These are phyloP conservation scores for Cenchrus americanus DNA, from an alignment of 176 grass and related monocot species.

Conservation along the genomic window DNA sequence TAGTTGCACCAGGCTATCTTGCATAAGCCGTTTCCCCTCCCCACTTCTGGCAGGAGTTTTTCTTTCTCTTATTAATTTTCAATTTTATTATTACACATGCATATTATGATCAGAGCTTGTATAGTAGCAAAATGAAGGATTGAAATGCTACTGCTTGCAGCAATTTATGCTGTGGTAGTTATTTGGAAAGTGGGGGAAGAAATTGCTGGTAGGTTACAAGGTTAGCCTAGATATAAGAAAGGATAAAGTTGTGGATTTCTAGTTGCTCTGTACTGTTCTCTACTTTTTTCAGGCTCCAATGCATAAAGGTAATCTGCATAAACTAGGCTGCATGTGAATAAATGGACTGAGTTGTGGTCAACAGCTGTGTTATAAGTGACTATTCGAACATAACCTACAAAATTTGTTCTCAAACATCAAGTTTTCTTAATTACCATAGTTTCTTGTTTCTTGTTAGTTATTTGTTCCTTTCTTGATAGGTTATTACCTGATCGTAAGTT, in stretches of 20 bases:
- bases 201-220: neutral
- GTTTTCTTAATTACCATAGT: constrained; percentile 17
- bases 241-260: neutral
- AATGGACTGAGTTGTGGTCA: neutral
- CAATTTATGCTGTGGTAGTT: neutral
- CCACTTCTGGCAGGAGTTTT: neutral
- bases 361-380: neutral
- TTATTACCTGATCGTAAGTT: constrained; percentile 93
- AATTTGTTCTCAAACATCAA: neutral
- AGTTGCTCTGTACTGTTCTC: neutral
- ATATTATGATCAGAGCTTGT: neutral
- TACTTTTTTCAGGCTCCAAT: neutral
- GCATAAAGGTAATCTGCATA: neutral
- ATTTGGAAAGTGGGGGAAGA: neutral
- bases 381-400: constrained; percentile 1
- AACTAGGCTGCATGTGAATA: neutral
- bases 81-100: neutral
- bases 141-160: neutral
- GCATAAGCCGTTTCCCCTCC: neutral
- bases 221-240: neutral
- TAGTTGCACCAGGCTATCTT: constrained; percentile 10
- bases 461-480: constrained; percentile 56
- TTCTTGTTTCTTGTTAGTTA: constrained; percentile 24
- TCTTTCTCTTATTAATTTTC: neutral
- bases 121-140: neutral